Base-by-base conservation (phyloP, 148 eudicot species). In the Fagopyrum homotropicum region DNA sequence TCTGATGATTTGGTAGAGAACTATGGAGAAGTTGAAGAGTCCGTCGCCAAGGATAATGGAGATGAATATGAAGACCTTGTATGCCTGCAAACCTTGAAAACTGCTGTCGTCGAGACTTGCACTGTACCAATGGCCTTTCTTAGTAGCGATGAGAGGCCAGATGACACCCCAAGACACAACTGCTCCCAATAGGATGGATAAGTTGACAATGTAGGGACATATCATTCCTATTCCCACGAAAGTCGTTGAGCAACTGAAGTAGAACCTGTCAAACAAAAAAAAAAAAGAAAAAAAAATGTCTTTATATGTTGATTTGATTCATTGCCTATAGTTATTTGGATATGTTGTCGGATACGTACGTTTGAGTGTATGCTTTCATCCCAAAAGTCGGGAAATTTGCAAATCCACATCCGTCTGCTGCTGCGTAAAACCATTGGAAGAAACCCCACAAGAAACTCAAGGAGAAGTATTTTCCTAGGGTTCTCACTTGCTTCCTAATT, bases 31-130 rank as follows among this genome's bases (percentile, higher is more conserved):
- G 74, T 88, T 92, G 91, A 88, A 92, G 73, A 92, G 89, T 43
- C 97, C 97, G 61, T 92, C 97, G 10, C 97, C 97, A 70, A 92
- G 91, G 63, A 92, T 92, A 82, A 92, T 81, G 35, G 35, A 1
- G 35, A 30, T 30, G 35, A 30, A 30, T 30, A 30, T 30, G 35
- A 30, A 30, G 35, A 30, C 59, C 19, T 55, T 55, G 22, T 55
- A 55, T 7, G 19, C 59, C 15, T 55, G 59, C 2, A 55, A n/a
- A 1, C 59, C 26, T 15, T n/a, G 59, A 55, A 55, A 11, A 15
- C 16, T 4, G 17, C 1, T 55, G 1, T 55, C 19, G 6, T 19
- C 17, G 2, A 55, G 2, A 15, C 4, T 11, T 55, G 19, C 59
- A 55, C 7, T 19, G 17, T 55, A 55, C 59, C 59, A 55, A 16